Base-by-base conservation (phyloP, 148 eudicot genomes). In the Beta vulgaris region DNA sequence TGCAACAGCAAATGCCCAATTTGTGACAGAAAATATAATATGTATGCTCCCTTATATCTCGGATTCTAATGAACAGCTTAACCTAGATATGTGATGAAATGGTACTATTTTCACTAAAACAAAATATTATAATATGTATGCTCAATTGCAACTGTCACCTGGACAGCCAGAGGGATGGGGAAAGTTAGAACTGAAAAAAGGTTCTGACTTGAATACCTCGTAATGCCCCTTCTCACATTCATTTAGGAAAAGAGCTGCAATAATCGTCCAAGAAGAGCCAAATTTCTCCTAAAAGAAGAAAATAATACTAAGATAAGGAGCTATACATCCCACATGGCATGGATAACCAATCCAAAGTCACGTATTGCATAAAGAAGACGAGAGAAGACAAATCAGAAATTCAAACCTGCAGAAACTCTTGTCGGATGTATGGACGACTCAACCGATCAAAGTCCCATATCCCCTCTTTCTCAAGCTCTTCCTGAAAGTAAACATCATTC, bases 391-490 rank as follows among this genome's bases (percentile, higher is more conserved):
- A 60, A 59, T 51, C 11, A 80, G 36, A 57, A 73, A 76, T 72
- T 51, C 10, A 40, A 57, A 92, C 98, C 96, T 90, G 83, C 82
- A 95, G 72, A 79, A 85, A 80, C 73, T 86, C 89, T 59, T 85
- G 88, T 61, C 76, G 87, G 75, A 95, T 87, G 86, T 89, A 90
- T 72, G 98, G 98, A 68, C 74, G 88, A 80, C 92, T 87, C 81
- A 95, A 82, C 74, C 96, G 91, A 72, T 95, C 85, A 73, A 95
- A 91, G 78, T 95, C 98, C 92, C 93, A 90, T 82, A 95, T 84
- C 73, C 98, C 98, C 71, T 95, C 98, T 65, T 79, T 91, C 77
- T 95, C 98, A 70, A 92, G 97, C 78, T 95, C 98, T 85, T 92
- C 98, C 98, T 93, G 86, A 69, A 84, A 81, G 54, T 48, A 15